Evolutionary conservation across 2,329 filamentous ascomycete genomes (phyloP).

Genomic region (Aurifilum marmelostoma): DNA sequence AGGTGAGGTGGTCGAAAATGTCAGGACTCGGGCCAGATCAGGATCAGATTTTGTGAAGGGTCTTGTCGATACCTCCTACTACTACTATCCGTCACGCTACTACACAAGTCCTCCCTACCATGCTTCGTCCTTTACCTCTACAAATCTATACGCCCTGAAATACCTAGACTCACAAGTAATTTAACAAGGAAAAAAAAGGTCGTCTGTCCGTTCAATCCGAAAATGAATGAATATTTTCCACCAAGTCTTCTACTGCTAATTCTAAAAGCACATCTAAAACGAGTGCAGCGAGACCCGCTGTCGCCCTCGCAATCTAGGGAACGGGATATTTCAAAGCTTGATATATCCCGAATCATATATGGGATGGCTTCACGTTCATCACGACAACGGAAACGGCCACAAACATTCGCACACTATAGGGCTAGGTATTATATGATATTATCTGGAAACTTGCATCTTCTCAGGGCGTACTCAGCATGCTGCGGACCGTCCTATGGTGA

Average conservation of each 20-base stretch:
- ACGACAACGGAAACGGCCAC: not conserved
- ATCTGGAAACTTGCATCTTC: no score
- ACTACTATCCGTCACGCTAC: not conserved
- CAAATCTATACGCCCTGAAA: no score
- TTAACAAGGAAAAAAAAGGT: no score
- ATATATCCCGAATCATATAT: not conserved
- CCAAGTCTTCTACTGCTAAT: no score
- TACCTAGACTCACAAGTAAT: no score
- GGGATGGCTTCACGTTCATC: not conserved
- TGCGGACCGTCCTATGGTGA: no score
- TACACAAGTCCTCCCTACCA: not conserved
- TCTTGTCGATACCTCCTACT: not conserved
- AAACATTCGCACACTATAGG: not conserved
- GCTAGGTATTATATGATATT: no score
- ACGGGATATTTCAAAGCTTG: not conserved
- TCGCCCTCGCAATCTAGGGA: no score
- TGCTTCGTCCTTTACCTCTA: not conserved
- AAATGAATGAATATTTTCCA: no score
- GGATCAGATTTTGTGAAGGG: not conserved
- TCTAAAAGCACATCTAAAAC: no score
- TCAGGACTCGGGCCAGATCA: not conserved
- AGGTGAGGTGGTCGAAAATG: not conserved
- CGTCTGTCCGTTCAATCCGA: no score
- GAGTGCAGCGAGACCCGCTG: no score
- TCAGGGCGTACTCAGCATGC: slow-evolving; percentile 18